Percentiles rank a stretch among this genome's conserved stretches.
Evolutionary conservation across 1,284 basidiomycete genomes (phyloP).

Genomic region (Pseudozyma sp.): DNA sequence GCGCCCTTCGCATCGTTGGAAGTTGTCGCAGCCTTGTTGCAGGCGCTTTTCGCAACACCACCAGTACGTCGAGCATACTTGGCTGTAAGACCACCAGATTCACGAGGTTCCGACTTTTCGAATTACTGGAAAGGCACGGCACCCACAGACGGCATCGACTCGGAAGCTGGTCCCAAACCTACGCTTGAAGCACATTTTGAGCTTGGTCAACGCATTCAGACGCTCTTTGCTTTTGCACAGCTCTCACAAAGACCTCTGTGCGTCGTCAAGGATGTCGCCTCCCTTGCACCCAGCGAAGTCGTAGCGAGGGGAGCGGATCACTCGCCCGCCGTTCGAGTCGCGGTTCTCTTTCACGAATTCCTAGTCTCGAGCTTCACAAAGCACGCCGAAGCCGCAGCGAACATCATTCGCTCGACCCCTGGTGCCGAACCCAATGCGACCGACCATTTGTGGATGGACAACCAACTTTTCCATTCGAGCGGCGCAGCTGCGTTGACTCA

Average conservation of each 20-base stretch:
- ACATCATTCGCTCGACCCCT: conserved; percentile 16
- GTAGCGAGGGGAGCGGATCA: conserved; percentile 29
- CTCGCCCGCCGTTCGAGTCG: conserved; percentile 22
- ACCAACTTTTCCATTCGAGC: conserved; percentile 25
- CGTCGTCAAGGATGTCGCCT: conserved; percentile 39
- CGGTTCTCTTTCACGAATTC: conserved; percentile 36
- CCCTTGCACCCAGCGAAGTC: conserved; percentile 32
- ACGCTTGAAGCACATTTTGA: conserved; percentile 27
- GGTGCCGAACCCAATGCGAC: conserved; percentile 9
- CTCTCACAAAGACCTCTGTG: conserved; percentile 30
- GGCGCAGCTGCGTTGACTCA: conserved; percentile 29
- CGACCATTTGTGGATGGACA: conserved; percentile 34
- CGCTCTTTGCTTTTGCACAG: conserved; percentile 44
- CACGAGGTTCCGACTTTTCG: conserved; percentile 27
- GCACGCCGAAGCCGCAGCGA: conserved; percentile 21
- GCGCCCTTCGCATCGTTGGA: conserved; percentile 47
- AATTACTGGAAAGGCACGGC: conserved; percentile 46
- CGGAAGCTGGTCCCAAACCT: background rate
- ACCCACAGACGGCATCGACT: conserved; percentile 15
- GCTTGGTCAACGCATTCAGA: conserved; percentile 38
- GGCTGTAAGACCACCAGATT: conserved; percentile 20
- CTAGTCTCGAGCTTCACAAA: conserved; percentile 28
- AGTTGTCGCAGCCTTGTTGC: conserved; percentile 29
- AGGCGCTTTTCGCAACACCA: conserved; percentile 38
- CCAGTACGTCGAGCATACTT: conserved; percentile 35